Base-by-base conservation (phyloP, 202 grass and related monocot species). In the Brachypodium distachyon region DNA sequence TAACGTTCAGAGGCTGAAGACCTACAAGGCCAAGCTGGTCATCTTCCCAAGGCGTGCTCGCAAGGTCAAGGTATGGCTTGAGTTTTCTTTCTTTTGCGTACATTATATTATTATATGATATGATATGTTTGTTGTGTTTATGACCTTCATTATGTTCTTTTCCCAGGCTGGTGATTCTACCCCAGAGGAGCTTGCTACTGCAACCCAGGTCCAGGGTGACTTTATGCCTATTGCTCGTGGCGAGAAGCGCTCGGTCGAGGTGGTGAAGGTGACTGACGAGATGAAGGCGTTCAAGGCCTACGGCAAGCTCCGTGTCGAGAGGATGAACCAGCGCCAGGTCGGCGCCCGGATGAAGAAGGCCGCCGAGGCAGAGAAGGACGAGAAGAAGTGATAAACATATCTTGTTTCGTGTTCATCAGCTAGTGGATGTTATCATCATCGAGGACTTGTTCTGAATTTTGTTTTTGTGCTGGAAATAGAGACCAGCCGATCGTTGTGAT, bases 11-110 rank as follows among this genome's bases (percentile, higher is more conserved):
- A 84, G 90, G 76, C 78, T 97, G 0, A 97, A 94, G 65, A 97
- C 87, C 26, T 97, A 97, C 84, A 94, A 97, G 64, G 94, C 94
- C 31, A 97, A 97, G 65, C 86, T 94, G 16, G 91, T 94, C 53
- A 92, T 97, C 86, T 97, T 92, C 88, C 94, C 91, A 91, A 94
- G 91, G 83, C 80, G 75, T 39, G 77, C 91, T 50, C 81, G 68
- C 61, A 93, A 94, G 63, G 88, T 90, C 40, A 94, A 92, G 91
- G 94, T 89, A 97, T 49, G 74, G 1, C 5, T n/a, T 0, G 9
- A 19, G 7, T 48, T 27, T 38, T 16, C n/a, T n/a, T n/a, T n/a
- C 50, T 3, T 64, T 23, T n/a, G 3, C 60, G 0, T 53, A 22
- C 14, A 37, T 26, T 18, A n/a, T n/a, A n/a, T n/a, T n/a, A n/a